Evolutionary conservation across 306 rosid genomes (phyloP).

Genomic region (Begonia peltatifolia): DNA sequence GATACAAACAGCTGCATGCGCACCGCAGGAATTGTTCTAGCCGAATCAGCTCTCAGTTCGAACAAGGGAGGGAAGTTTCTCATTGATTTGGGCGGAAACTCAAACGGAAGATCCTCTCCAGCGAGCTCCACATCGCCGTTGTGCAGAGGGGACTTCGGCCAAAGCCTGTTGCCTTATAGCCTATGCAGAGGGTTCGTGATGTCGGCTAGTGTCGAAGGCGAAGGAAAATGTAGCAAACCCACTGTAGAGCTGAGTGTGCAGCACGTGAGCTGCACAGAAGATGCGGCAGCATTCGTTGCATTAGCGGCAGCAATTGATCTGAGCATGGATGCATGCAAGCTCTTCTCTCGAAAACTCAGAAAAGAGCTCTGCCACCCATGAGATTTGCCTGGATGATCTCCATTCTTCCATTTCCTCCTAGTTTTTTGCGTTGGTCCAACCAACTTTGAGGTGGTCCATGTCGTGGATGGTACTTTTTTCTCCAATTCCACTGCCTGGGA

Average conservation of each 20-base stretch:
- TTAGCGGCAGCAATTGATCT: slow-evolving; percentile 16
- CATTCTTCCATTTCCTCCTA: background rate
- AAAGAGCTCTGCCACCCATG: slow-evolving; percentile 14
- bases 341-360: slow-evolving; percentile 11
- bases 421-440: background rate
- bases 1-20: slow-evolving; percentile 41
- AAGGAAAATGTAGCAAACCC: slow-evolving; percentile 12
- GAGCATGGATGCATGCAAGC: slow-evolving; percentile 17
- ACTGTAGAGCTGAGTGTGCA: slow-evolving; percentile 12
- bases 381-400: slow-evolving; percentile 6
- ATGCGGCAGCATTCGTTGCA: slow-evolving; percentile 14
- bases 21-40: slow-evolving; percentile 45
- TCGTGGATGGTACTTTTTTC: background rate
- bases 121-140: slow-evolving; percentile 37
- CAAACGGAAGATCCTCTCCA: slow-evolving; percentile 20
- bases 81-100: slow-evolving; percentile 29
- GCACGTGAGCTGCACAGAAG: slow-evolving; percentile 16
- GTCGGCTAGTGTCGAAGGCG: slow-evolving; percentile 12
- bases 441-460: too few species aligned
- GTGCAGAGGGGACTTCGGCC: slow-evolving; percentile 69
- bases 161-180: slow-evolving; percentile 64
- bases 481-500: too few species aligned
- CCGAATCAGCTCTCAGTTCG: slow-evolving; percentile 49
- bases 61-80: slow-evolving; percentile 43
- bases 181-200: slow-evolving; percentile 35